Evolutionary conservation across 495 filamentous ascomycete genomes (phyloP).

Genomic region (Rhypophila decipiens): DNA sequence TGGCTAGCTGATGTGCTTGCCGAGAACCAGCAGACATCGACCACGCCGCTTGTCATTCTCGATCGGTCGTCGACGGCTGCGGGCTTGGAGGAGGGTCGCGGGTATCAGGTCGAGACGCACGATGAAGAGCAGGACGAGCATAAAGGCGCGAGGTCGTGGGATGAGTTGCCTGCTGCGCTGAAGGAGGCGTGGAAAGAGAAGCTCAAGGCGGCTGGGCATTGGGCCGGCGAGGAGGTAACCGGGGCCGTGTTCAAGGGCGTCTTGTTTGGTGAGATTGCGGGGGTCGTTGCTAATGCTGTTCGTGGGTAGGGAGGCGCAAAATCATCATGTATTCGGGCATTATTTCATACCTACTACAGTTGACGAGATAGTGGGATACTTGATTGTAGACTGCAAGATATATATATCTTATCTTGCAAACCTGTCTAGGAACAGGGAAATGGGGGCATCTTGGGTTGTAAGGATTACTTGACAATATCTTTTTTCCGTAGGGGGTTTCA

Average conservation of each 20-base stretch:
- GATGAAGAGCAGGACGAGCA: slow-evolving; percentile 35
- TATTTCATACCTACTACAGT: too few species aligned
- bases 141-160: slow-evolving; percentile 51
- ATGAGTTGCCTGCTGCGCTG: slow-evolving; percentile 54
- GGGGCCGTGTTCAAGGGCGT: slow-evolving; percentile 68
- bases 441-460: too few species aligned
- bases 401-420: too few species aligned
- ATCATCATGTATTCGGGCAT: too few species aligned
- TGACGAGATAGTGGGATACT: too few species aligned
- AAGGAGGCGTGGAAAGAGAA: slow-evolving; percentile 60
- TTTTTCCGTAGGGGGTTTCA: too few species aligned
- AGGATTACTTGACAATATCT: too few species aligned
- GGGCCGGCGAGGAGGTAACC: slow-evolving; percentile 58
- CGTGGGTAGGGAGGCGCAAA: not conserved
- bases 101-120: slow-evolving; percentile 33
- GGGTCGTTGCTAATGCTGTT: slow-evolving; percentile 47
- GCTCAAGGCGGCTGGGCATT: slow-evolving; percentile 64
- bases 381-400: too few species aligned
- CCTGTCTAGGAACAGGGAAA: too few species aligned
- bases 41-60: slow-evolving; percentile 8
- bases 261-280: slow-evolving; percentile 64
- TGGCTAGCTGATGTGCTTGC: not conserved
- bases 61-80: too few species aligned
- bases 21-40: not conserved
- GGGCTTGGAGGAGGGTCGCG: slow-evolving; percentile 18